Evolutionary conservation across 768 basidiomycete species (phyloP), one percentile per base, ranked within the genome.

Genomic region (Mycena polygramma): DNA sequence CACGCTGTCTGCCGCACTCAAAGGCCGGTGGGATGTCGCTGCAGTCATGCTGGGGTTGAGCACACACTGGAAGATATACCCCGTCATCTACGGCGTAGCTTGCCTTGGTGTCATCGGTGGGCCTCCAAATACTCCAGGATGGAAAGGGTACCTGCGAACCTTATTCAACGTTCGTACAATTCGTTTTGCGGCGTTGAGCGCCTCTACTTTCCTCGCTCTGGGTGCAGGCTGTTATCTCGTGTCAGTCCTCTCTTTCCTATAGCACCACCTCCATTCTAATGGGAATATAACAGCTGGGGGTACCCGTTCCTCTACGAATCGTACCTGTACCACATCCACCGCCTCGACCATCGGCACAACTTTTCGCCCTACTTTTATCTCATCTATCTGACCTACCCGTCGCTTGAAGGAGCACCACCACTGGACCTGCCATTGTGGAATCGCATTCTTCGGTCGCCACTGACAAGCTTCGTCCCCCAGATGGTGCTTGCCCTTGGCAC

Each of bases 341-440:
- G 98, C 22, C 90, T 94, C 22, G 98, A 99, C 81, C 97, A 99
- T 75, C 92, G 97, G 64, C 98, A 99, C 81, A 99, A 99, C 79
- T 99, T 99, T 81, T 96, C 97, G 8, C 94, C 96, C 0, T 98
- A 98, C 83, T 99, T 98, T 81, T 98, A 99, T 79, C 90, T 93
- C 41, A 95, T 93, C 46, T 98, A 99, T 79, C 89, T 99, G 63
- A 91, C 91, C 0, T 93, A 96, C 75, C 92, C 94, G 4, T 67
- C 80, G 3, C 63, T 75, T 22, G 75, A 74, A 54, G 58, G 37
- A 14, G 39, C 75, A 15, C 53, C 77, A 15, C n/a, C 74, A 10
- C 46, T 71, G 4, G 49, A 68, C 9, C 68, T 81, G 24, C 71
- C 83, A 6, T 14, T 83, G 6, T 86, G 83, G 84, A 83, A 77